Evolutionary conservation across 139 green algal genomes (phyloP), one percentile per base, ranked within the genome.

Genomic region (Picochlorum sp.): DNA sequence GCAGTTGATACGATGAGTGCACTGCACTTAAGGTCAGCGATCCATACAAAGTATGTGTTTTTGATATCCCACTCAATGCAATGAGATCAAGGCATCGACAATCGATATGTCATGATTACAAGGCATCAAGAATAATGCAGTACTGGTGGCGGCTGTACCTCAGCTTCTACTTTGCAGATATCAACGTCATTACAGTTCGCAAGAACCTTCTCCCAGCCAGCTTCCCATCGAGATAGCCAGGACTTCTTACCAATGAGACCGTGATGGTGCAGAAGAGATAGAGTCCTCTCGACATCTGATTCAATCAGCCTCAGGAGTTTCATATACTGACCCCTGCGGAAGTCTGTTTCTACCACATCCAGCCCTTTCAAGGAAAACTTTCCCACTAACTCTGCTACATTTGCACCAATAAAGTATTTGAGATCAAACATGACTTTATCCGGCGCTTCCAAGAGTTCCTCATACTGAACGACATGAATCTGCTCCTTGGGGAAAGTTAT

Each of bases 251-350:
- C 20, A 57, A 23, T 23, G 20, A 65, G 23, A 31, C 58, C 58
- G 28, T 65, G 57, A 18, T 31, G 58, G 21, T 65, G 13, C 44
- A 65, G 23, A 18, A 65, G 20, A 26, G 57, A 28, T n/a, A 31
- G 13, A 16, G 58, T 65, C 1, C 23, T 51, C 1, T 65, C 58
- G 2, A 23, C 58, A 26, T 65, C 58, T 28, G 20, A 7, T 14
- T 52, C 13, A 14, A 65, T 31, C n/a, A 57, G 13, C 21, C 58
- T 21, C 2, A 65, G 13, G 13, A 65, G 10, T 14, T 21, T 49
- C 58, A 65, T 65, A 18, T 65, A 65, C 21, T 65, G 58, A 14
- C 58, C 58, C 20, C 58, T 28, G n/a, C 58, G 13, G 20, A 65
- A 57, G 13, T 49, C 21, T 28, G 20, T 45, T 9, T 18, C 58